A percentile compares a stretch with the other conserved stretches of the same genome.
phyloP scores from a whole-genome alignment of 2,329 filamentous ascomycete species.

The Pseudogymnoascus sp. region DNA sequence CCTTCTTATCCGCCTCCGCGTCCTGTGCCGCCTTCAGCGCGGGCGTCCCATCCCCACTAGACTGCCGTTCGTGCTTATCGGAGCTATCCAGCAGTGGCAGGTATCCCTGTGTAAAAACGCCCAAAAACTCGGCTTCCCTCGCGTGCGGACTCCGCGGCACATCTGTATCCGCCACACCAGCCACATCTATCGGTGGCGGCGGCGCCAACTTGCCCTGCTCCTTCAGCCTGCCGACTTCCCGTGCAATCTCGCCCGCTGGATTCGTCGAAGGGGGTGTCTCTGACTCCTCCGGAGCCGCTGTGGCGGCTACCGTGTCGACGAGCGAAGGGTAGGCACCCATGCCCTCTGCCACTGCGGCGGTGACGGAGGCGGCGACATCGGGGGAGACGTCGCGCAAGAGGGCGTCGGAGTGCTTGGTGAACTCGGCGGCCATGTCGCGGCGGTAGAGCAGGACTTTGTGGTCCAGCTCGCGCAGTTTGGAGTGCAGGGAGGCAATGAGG shows the following conservation, averaged over 20 bases:
- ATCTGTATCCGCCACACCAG: slow-evolving; percentile 29
- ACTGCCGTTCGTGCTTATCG: slow-evolving; percentile 20
- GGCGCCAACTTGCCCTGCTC: neutral
- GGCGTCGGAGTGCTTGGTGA: slow-evolving; percentile 43
- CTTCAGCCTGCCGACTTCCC: neutral
- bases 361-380: slow-evolving; percentile 40
- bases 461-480: slow-evolving; percentile 48
- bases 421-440: slow-evolving; percentile 48
- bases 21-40: neutral
- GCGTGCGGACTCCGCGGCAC: slow-evolving; percentile 39
- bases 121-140: slow-evolving; percentile 50
- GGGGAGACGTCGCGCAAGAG: slow-evolving; percentile 40
- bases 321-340: slow-evolving; percentile 21
- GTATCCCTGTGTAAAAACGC: slow-evolving; percentile 54
- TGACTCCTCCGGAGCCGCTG: neutral
- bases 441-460: slow-evolving; percentile 48
- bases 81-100: slow-evolving; percentile 49
- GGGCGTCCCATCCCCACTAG: slow-evolving; percentile 15
- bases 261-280: neutral
- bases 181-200: slow-evolving; percentile 12
- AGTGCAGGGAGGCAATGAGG: slow-evolving; percentile 58
- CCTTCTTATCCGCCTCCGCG: neutral
- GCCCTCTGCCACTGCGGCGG: slow-evolving; percentile 30
- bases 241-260: neutral
- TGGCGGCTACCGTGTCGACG: slow-evolving; percentile 2